Conservation (phyloP, 495 filamentous ascomycete genomes). For the Aspergillus indologenus region DNA sequence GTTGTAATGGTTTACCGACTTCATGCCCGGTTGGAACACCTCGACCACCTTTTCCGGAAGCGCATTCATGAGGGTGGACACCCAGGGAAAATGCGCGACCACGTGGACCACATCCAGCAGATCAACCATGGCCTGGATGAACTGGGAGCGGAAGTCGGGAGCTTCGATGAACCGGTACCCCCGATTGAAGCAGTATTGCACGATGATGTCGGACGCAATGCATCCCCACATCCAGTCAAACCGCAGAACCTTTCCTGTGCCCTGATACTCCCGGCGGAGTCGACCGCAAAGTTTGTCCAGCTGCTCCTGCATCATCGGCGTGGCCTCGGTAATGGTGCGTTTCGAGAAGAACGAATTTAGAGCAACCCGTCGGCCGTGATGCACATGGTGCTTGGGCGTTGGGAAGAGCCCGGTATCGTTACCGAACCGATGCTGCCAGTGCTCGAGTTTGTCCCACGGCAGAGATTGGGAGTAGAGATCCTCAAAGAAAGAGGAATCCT, state of each 20-base stretch:
- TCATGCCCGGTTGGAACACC: constrained; percentile 9
- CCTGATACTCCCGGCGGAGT: constrained; percentile 9
- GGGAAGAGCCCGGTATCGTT: constrained; percentile 10
- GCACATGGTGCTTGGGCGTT: constrained; percentile 30
- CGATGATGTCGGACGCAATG: constrained; percentile 15
- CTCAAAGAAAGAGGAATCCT: constrained; percentile 37
- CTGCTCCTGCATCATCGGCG: constrained; percentile 14
- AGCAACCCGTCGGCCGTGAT: constrained; percentile 29
- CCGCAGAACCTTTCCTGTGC: constrained; percentile 12
- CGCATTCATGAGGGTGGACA: constrained; percentile 7
- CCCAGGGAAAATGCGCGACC: constrained; percentile 11
- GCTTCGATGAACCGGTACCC: constrained; percentile 12
- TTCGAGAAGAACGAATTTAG: constrained; percentile 32
- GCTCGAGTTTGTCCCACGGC: constrained; percentile 17
- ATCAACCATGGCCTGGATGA: constrained; percentile 15
- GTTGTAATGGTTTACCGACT: constrained; percentile 13
- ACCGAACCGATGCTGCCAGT: constrained; percentile 12
- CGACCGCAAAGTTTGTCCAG: constrained; percentile 9
- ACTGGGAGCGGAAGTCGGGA: constrained; percentile 12
- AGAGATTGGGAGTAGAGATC: constrained; percentile 21
- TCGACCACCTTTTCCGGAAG: constrained; percentile 7
- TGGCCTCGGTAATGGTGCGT: constrained; percentile 13
- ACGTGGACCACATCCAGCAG: constrained; percentile 16
- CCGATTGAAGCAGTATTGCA: constrained; percentile 11
- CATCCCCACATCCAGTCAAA: constrained; percentile 17